Evolutionary conservation across 441 rosid genomes (phyloP).

Genomic region (Eutrema salsugineum): DNA sequence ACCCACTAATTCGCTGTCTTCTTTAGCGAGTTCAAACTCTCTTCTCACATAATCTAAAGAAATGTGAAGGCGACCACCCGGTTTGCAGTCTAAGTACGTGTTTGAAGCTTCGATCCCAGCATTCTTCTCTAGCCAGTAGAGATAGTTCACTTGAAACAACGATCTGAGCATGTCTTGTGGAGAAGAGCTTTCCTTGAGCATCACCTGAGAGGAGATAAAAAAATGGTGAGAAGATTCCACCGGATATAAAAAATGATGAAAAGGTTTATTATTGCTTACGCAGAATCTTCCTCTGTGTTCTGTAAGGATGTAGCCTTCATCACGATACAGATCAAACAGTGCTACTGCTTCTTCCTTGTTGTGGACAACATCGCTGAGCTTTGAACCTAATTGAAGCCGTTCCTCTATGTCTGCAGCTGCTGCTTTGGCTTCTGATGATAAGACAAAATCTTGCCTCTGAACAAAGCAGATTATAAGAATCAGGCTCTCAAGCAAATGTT

Average conservation of each 20-base stretch:
- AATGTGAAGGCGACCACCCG: slow-evolving; percentile 70
- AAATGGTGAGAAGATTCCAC: neutral
- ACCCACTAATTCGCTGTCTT: slow-evolving; percentile 65
- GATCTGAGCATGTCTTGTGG: slow-evolving; percentile 95
- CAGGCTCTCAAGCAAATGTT: neutral
- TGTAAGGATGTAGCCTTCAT: slow-evolving; percentile 83
- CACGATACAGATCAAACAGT: slow-evolving; percentile 53
- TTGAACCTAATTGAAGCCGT: slow-evolving; percentile 74
- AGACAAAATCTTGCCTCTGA: slow-evolving; percentile 40
- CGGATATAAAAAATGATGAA: neutral
- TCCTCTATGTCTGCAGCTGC: slow-evolving; percentile 78
- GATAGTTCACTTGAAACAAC: slow-evolving; percentile 80
- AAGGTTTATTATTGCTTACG: slow-evolving; percentile 40
- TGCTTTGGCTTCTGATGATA: slow-evolving; percentile 67
- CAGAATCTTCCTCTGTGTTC: slow-evolving; percentile 66
- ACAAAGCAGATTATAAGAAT: slow-evolving; percentile 3
- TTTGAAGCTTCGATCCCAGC: slow-evolving; percentile 73
- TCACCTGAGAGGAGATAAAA: slow-evolving; percentile 49
- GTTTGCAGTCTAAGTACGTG: slow-evolving; percentile 59
- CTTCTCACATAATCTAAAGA: slow-evolving; percentile 78
- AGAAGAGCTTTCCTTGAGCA: slow-evolving; percentile 72
- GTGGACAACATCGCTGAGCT: slow-evolving; percentile 70
- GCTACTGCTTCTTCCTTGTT: slow-evolving; percentile 77
- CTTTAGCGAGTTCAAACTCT: slow-evolving; percentile 79
- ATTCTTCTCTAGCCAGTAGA: slow-evolving; percentile 91